Evolutionary conservation across 331 rosid species (phyloP), one percentile per base, ranked within the genome.

Genomic region (Spiraea crenata): DNA sequence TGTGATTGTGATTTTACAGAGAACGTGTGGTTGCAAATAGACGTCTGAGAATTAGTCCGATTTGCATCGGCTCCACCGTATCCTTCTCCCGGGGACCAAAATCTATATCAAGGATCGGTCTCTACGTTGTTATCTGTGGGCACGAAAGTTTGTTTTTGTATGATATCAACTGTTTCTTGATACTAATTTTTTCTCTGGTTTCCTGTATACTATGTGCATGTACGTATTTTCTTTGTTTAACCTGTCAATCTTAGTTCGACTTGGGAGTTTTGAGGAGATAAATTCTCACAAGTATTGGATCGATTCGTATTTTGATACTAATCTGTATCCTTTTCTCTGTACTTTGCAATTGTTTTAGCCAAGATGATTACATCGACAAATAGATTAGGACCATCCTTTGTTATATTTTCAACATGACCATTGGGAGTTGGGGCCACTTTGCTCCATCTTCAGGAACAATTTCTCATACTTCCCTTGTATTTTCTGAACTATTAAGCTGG

Each of bases 1-100:
- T 69, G 72, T 74, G 85, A 85, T 82, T 37, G 76, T 81, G 83
- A 87, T 74, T 75, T 72, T 65, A 7, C 80, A 62, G 52, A 74
- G n/a, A 78, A 76, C 74, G 55, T 85, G 88, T 83, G 85, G 85
- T 74, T 54, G 68, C 66, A 54, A 75, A 8, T 55, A 40, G 17
- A 69, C 25, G 63, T 74, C 3, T 41, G 25, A 17, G 55, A 16
- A 40, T 39, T 73, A 47, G 58, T 60, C 0, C 63, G 74, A 81
- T 75, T 78, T 84, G 89, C 67, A 48, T 40, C 49, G 62, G 42
- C 83, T 50, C 35, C 74, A 61, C 48, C 58, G 15, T 45, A 46
- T 17, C 31, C 66, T 13, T 17, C 55, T 19, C 49, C 67, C 62
- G 4, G 57, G 15, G 15, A 35, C 41, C 69, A 39, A n/a, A 46